phyloP scores from a whole-genome alignment of 345 rosid genomes.

The Gossypium raimondii region DNA sequence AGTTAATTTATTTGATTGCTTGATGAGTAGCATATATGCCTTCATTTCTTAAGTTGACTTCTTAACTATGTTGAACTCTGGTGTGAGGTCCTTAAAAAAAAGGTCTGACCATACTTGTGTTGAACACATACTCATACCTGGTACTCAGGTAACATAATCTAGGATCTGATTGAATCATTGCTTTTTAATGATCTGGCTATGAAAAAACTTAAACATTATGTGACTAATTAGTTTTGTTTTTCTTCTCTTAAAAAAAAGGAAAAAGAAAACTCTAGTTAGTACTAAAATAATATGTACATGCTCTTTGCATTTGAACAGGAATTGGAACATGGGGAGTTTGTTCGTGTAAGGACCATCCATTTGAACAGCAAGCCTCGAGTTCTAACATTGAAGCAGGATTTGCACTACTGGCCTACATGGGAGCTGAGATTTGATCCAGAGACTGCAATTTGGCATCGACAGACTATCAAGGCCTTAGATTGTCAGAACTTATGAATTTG shows the following conservation, averaged over 20 bases:
- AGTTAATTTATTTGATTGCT: background rate
- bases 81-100: background rate
- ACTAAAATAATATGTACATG: background rate
- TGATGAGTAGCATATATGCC: background rate
- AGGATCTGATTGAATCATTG: background rate
- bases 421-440: constrained; percentile 77
- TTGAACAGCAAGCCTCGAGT: constrained; percentile 91
- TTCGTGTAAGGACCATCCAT: constrained; percentile 76
- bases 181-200: background rate
- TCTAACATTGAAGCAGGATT: constrained; percentile 82
- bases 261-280: background rate
- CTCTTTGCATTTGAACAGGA: constrained; percentile 40
- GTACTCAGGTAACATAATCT: too few species aligned
- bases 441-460: constrained; percentile 66
- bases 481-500: background rate
- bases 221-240: background rate
- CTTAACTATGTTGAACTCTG: background rate
- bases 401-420: constrained; percentile 98
- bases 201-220: background rate
- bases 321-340: constrained; percentile 78
- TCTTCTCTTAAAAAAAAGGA: background rate
- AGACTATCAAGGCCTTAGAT: constrained; percentile 51
- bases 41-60: background rate
- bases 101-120: background rate
- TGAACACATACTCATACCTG: background rate